Conservation (phyloP, 345 rosid genomes). For the Luvunga scandens region DNA sequence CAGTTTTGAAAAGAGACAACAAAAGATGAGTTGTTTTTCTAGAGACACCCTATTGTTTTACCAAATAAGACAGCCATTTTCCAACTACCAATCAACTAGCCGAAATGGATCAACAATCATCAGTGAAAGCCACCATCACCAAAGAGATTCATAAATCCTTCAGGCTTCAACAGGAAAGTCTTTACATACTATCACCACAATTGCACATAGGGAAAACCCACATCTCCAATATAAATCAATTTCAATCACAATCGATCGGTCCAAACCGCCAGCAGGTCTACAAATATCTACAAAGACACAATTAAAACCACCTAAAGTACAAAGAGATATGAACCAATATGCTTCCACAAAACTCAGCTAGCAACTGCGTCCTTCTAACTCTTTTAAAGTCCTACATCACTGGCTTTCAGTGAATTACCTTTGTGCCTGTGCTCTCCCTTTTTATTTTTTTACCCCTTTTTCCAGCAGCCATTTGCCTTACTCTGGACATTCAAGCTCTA, state of each 20-base stretch:
- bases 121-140: background rate
- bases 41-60: background rate
- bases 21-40: background rate
- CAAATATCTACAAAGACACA: background rate
- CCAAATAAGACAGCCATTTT: background rate
- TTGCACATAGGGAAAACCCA: background rate
- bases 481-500: background rate
- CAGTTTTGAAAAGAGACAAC: background rate
- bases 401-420: background rate
- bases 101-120: background rate
- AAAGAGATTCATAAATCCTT: background rate
- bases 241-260: background rate
- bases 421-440: background rate
- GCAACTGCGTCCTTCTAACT: slow-evolving; percentile 1
- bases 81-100: background rate
- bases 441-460: background rate
- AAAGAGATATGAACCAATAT: background rate
- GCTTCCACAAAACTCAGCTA: slow-evolving; percentile 3
- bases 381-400: background rate
- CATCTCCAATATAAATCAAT: background rate
- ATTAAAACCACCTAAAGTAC: background rate
- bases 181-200: background rate
- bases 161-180: background rate
- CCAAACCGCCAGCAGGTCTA: background rate
- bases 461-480: background rate